Base-by-base conservation (phyloP, 116 monocot species). In the Posidonia oceanica region DNA sequence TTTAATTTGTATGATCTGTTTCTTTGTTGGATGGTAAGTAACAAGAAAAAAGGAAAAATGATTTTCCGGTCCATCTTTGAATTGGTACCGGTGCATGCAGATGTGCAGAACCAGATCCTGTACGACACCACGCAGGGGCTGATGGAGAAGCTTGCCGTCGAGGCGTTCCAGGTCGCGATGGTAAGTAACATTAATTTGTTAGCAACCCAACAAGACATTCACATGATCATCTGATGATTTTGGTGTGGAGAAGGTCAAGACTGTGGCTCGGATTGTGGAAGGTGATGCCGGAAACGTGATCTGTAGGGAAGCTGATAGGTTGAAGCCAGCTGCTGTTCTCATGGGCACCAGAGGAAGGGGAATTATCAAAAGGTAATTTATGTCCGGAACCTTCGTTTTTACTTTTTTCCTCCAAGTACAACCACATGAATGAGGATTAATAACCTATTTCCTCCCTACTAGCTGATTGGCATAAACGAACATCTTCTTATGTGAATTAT, bases 311-410 rank as follows among this genome's bases (percentile, higher is more conserved):
- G 29, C 29, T 29, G 29, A 29, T 29, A 29, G 29, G 29, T 29
- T 29, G 29, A 29, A 83, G 65, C 90, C 94, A 0, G 90, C 83
- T 1, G 94, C 90, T 2, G 90, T 94, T 36, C 67, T 94, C 67
- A 76, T 94, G 83, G 94, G 94, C 18, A 90, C 94, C 21, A 79
- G 90, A 10, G 94, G 94, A 14, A 79, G 87, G 69, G 66, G 85
- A 59, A 72, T 90, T 56, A 54, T 94, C 69, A 59, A 85, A 44
- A 94, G 94, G 93, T 89, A 18, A 56, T 29, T 29, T 29, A 29
- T 29, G 29, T 29, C 1, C 29, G 29, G 29, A 29, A 29, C 29
- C 29, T 29, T 29, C 29, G 29, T 29, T 29, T 29, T 29, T 29
- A 0, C 29, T 29, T 29, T 29, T 29, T 29, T 29, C 29, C 29